phyloP scores from a whole-genome alignment of 768 basidiomycete species.

The Mycena chlorophos region DNA sequence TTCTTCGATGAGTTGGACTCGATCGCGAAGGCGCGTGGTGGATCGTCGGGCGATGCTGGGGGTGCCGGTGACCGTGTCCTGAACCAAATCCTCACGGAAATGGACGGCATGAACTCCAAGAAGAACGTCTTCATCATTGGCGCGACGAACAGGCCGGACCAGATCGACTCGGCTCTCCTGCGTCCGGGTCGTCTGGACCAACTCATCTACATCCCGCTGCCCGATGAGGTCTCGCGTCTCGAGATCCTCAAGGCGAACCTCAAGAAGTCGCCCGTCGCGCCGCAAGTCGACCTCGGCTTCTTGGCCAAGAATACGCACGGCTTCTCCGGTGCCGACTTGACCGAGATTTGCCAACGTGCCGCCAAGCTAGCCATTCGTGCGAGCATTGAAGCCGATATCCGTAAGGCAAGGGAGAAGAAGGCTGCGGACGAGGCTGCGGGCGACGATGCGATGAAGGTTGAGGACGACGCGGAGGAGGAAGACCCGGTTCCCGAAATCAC shows the following conservation, averaged over 20 bases:
- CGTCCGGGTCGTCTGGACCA: constrained; percentile 99
- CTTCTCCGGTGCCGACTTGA: constrained; percentile 98
- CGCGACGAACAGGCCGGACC: constrained; percentile 95
- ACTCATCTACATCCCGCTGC: constrained; percentile 98
- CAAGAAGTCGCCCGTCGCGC: constrained; percentile 86
- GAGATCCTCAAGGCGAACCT: constrained; percentile 90
- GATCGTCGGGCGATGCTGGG: constrained; percentile 82
- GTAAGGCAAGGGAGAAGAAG: constrained; percentile 71
- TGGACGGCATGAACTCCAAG: constrained; percentile 98
- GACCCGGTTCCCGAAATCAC: constrained; percentile 92
- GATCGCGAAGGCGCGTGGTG: constrained; percentile 96
- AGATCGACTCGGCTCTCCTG: constrained; percentile 89
- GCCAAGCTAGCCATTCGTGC: constrained; percentile 96
- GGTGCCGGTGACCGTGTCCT: constrained; percentile 98
- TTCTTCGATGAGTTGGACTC: constrained; percentile 99
- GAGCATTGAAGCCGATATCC: constrained; percentile 91
- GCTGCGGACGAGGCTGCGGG: constrained; percentile 76
- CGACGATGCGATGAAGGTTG: constrained; percentile 71
- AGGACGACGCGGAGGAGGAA: constrained; percentile 67
- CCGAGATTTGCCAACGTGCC: constrained; percentile 98
- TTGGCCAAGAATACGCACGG: constrained; percentile 93
- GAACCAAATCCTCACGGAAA: constrained; percentile 95
- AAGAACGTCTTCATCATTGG: constrained; percentile 99
- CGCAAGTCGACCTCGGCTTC: constrained; percentile 81
- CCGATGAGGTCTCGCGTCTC: constrained; percentile 88